Percentiles rank a stretch among this genome's conserved stretches.
These are phyloP conservation scores for Pugionium cornutum DNA, from an alignment of 345 rosid genomes.

Conservation along the genomic window DNA sequence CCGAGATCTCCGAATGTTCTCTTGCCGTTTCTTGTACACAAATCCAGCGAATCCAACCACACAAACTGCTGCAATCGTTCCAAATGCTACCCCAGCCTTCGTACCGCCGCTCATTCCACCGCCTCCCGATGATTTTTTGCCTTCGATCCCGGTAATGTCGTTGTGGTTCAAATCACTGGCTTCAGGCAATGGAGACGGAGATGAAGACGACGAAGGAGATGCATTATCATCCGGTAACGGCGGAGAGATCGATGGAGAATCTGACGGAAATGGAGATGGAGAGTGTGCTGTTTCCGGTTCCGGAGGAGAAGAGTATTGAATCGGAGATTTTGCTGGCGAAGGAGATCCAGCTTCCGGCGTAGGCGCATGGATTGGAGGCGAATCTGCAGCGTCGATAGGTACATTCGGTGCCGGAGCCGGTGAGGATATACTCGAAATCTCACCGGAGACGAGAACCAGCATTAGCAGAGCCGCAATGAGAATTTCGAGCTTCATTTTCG, in stretches of 20 bases:
- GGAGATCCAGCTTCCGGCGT: conserved; percentile 19
- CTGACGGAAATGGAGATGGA: conserved; percentile 35
- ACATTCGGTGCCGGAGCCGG: conserved; percentile 43
- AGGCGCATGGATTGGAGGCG: conserved; percentile 25
- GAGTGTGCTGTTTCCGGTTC: conserved; percentile 32
- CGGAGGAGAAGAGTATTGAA: conserved; percentile 28
- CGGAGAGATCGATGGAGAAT: conserved; percentile 25
- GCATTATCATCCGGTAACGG: conserved; percentile 23
- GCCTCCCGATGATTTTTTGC: conserved; percentile 26
- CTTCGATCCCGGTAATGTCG: conserved; percentile 33
- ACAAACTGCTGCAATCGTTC: conserved; percentile 46
- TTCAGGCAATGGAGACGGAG: conserved; percentile 39
- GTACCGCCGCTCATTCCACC: conserved; percentile 54
- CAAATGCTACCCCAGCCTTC: conserved; percentile 58
- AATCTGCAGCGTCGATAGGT: conserved; percentile 22
- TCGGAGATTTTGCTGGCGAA: conserved; percentile 24
- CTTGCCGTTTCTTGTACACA: conserved; percentile 63
- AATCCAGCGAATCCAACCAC: conserved; percentile 52
- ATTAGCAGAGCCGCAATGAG: conserved; percentile 6
- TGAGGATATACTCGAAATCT: conserved; percentile 15
- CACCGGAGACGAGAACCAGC: conserved; percentile 30
- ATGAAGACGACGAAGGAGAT: conserved; percentile 1
- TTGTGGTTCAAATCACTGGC: conserved; percentile 45
- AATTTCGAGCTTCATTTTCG: conserved; percentile 30
- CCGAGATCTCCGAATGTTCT: conserved; percentile 57